Evolutionary conservation across 2,329 filamentous ascomycete genomes (phyloP), one percentile per base, ranked within the genome.

Genomic region (Cladophialophora bantiana): DNA sequence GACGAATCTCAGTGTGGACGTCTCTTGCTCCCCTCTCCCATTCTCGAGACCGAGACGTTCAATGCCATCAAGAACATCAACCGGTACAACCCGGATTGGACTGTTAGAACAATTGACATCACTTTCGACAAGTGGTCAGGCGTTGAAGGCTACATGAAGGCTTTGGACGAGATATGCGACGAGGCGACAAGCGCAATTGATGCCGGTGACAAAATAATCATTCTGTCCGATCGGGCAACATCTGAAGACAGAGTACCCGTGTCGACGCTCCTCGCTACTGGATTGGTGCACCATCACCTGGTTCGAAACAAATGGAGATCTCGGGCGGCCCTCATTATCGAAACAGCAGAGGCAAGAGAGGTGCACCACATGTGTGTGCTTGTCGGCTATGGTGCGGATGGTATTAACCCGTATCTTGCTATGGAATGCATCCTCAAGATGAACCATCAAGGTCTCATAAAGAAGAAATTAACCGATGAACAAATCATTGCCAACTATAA

Each of bases 321-420:
- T 12, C 88, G 94, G 80, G 92, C 88, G 72, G 94, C 94, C 55
- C 82, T 98, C 54, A 85, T 97, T 48, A 88, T 97, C 38, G 94
- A 98, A 83, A 97, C 94, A 70, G 94, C 91, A 54, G 94, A 98
- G 79, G 94, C 94, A 74, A 92, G 94, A 81, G 94, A 98, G 80
- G 94, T 98, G 7, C 94, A 98, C 80, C 94, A 98, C 82, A 96
- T 97, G 93, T 97, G 93, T 82, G 94, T 98, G n/a, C 86, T 97
- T 52, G 87, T 98, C 67, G 94, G 94, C 62, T 98, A 98, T 75
- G 94, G 94, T 82, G 93, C 91, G 63, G 94, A 98, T 81, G 94
- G 90, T 57, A 89, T 98, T 77, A 96, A 95, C 83, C 94, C 94
- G 20, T 97, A 97, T 80, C 89, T 97, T 58, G 91, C 94, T 15